These are phyloP conservation scores for Cryphonectria radicalis DNA, from an alignment of 2,329 filamentous ascomycete genomes.

Conservation along the genomic window DNA sequence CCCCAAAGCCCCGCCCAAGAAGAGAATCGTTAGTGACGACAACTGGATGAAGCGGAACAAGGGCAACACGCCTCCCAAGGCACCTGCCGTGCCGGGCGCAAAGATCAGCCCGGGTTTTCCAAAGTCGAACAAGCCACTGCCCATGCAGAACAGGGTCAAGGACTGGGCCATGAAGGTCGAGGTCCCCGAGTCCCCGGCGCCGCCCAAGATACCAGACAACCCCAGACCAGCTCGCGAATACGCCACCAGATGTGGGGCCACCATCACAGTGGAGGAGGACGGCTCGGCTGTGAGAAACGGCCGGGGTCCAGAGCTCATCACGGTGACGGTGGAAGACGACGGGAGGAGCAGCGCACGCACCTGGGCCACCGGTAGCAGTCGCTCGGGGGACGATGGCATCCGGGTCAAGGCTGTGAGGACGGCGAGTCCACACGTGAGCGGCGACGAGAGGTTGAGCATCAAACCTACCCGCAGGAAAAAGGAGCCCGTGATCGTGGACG, in stretches of 20 bases:
- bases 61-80: constrained; percentile 32
- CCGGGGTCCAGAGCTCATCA: constrained; percentile 30
- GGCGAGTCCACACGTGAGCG: constrained; percentile 33
- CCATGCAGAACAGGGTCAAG: constrained; percentile 62
- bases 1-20: constrained; percentile 72
- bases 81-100: constrained; percentile 32
- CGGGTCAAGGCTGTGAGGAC: constrained; percentile 41
- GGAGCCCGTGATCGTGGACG: constrained; percentile 34
- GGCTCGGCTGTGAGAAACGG: constrained; percentile 30
- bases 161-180: constrained; percentile 65
- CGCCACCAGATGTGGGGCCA: constrained; percentile 36
- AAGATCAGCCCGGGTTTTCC: constrained; percentile 47
- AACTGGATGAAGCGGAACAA: constrained; percentile 72
- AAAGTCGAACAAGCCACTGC: constrained; percentile 57
- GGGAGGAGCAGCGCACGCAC: constrained; percentile 23
- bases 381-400: constrained; percentile 42
- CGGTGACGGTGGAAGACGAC: constrained; percentile 30
- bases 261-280: constrained; percentile 43
- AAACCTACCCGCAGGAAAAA: constrained; percentile 42
- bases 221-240: constrained; percentile 32
- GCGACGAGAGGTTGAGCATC: constrained; percentile 43
- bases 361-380: constrained; percentile 15
- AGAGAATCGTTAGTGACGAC: constrained; percentile 89
- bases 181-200: constrained; percentile 46
- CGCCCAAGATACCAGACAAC: constrained; percentile 40